Evolutionary conservation across 2,329 filamentous ascomycete species (phyloP).

Genomic region (Colletotrichum liriopes): DNA sequence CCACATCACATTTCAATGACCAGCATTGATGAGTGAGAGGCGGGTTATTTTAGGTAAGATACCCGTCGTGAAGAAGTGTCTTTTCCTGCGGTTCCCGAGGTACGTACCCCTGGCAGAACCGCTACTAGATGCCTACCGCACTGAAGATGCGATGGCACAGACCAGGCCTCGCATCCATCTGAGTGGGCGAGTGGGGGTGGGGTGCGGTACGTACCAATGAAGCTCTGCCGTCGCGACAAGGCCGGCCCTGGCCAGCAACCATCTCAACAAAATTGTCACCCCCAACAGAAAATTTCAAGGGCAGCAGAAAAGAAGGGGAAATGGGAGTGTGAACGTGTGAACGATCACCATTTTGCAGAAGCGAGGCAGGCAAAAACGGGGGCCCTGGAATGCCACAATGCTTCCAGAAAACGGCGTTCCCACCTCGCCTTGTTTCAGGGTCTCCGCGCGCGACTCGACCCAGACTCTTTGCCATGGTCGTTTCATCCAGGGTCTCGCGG

Average conservation of each 20-base stretch:
- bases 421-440: constrained; percentile 40
- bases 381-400: constrained; percentile 32
- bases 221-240: constrained; percentile 28
- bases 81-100: constrained; percentile 3
- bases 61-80: background rate
- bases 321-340: background rate
- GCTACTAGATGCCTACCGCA: background rate
- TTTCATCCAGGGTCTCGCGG: constrained; percentile 39
- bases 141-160: constrained; percentile 11
- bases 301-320: constrained; percentile 4
- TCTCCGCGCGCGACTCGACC: constrained; percentile 9
- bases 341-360: constrained; percentile 22
- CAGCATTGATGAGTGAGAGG: background rate
- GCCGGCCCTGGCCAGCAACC: constrained; percentile 38
- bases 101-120: constrained; percentile 17
- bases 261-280: constrained; percentile 39
- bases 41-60: background rate
- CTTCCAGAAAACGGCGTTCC: constrained; percentile 41
- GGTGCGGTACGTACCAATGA: constrained; percentile 31
- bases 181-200: constrained; percentile 22
- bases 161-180: constrained; percentile 12
- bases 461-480: constrained; percentile 2
- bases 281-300: constrained; percentile 42
- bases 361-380: constrained; percentile 25
- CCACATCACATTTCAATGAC: background rate